Evolutionary conservation across 2,329 filamentous ascomycete genomes (phyloP), one percentile per base, ranked within the genome.

Genomic region (Alternaria dauci): DNA sequence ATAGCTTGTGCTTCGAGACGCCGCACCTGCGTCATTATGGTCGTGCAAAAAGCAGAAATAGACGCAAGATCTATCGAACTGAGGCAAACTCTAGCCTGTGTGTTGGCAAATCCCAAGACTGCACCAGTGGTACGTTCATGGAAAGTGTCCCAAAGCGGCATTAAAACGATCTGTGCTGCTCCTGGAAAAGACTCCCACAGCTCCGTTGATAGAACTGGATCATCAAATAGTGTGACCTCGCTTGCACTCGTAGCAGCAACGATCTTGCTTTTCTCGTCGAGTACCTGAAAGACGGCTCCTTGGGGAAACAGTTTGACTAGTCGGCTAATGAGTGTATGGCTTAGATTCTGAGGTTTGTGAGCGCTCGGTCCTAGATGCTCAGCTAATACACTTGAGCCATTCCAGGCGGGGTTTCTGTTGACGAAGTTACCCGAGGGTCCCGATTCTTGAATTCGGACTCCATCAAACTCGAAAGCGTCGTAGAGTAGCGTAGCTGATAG

Each of bases 1-100:
- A 59, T 56, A 48, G 52, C 52, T n/a, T 59, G 57, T 23, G 41
- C 57, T 51, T 59, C 57, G 5, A 59, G 44, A 36, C 57, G 57
- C 11, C 57, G 44, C 8, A 59, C 57, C n/a, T 59, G 57, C 30
- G 52, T 59, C 57, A 59, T 59, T 14, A 56, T 55, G 25, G 57
- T 59, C 5, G 52, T 59, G 52, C 57, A 59, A 26, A 59, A 56
- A 11, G 52, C 57, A 23, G 57, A 59, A 12, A 59, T 56, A 6
- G 57, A 59, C 8, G 46, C 48, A 28, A 59, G 53, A 41, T 59
- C 57, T 7, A 52, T 59, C 7, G 52, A 56, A 26, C 57, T 39
- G 20, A 59, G 52, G 39, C 56, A 56, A 4, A 59, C 46, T 39
- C 57, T 43, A 4, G 57, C 32, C 32, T 59, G 57, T 14, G 55